Evolutionary conservation across 192 early-diverging fungal genomes (phyloP).

Genomic region (Coemansia sp.): DNA sequence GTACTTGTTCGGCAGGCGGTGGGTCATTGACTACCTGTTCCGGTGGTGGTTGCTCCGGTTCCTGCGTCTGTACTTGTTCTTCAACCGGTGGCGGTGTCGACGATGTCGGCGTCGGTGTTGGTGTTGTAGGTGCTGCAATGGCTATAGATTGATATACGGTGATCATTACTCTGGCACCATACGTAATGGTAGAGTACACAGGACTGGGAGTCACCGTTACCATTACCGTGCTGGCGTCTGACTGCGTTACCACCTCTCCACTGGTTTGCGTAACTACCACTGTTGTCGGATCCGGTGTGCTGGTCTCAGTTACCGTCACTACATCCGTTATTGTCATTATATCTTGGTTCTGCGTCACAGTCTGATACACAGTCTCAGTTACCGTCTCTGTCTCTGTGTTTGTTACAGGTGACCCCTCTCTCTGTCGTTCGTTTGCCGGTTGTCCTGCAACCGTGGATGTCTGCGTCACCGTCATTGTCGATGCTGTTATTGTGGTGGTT

Average conservation of each 20-base stretch:
- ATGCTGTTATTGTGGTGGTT: neutral
- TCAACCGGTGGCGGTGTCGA: neutral
- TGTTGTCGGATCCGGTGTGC: neutral
- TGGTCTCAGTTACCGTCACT: neutral
- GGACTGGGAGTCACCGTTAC: conserved; percentile 4
- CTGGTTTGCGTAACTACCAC: neutral
- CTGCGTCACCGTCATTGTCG: neutral
- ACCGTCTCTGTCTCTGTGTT: neutral
- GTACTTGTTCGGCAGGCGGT: neutral
- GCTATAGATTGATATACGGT: neutral
- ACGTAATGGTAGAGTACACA: neutral
- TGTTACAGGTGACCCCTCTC: neutral
- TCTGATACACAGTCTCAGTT: neutral
- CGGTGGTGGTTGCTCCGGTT: neutral
- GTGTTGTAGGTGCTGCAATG: neutral
- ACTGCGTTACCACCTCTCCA: neutral
- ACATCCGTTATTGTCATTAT: neutral
- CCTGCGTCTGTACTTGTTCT: neutral
- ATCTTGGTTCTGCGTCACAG: neutral
- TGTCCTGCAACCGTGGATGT: neutral
- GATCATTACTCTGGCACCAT: neutral
- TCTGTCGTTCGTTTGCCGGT: neutral
- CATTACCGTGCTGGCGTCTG: neutral
- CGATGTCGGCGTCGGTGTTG: neutral
- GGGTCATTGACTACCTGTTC: neutral